A percentile compares a stretch with the other conserved stretches of the same genome.
Evolutionary conservation across 2,329 filamentous ascomycete species (phyloP).

Genomic region (Aspergillus tamarii): DNA sequence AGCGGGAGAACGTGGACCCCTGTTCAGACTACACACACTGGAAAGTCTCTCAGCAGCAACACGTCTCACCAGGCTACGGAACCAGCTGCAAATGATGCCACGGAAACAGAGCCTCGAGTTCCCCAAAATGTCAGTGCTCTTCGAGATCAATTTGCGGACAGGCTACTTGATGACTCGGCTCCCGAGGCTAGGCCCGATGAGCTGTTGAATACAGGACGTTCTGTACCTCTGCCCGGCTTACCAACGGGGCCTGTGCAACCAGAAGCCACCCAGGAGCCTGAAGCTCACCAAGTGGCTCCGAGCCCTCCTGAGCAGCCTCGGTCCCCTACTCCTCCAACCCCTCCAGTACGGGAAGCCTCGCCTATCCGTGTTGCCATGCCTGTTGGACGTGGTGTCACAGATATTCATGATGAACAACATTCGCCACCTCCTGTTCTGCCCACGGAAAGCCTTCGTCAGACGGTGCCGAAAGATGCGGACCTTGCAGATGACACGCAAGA

Average conservation of each 20-base stretch:
- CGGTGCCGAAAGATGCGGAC: constrained; percentile 66
- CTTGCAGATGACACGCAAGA: constrained; percentile 66
- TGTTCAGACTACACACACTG: constrained; percentile 74
- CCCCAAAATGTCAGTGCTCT: constrained; percentile 71
- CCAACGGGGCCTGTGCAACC: constrained; percentile 60
- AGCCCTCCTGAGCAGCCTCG: constrained; percentile 50
- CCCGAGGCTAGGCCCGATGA: constrained; percentile 62
- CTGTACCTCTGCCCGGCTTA: constrained; percentile 78
- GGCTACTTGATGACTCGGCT: constrained; percentile 49
- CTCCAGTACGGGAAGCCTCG: constrained; percentile 61
- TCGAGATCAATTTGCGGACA: constrained; percentile 79
- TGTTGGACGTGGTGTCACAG: constrained; percentile 64
- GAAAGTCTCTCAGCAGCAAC: constrained; percentile 60
- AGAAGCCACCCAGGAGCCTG: constrained; percentile 50
- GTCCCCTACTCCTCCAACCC: constrained; percentile 55
- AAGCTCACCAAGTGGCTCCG: constrained; percentile 38
- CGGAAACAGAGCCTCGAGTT: constrained; percentile 56
- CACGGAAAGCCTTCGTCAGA: constrained; percentile 63
- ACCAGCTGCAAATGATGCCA: constrained; percentile 51
- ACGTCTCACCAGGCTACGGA: constrained; percentile 67
- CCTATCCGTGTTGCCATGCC: constrained; percentile 87
- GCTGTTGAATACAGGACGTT: constrained; percentile 68
- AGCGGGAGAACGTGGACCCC: constrained; percentile 86
- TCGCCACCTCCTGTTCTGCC: constrained; percentile 57
- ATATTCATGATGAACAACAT: constrained; percentile 47